A percentile compares a stretch with the other conserved stretches of the same genome.
These are phyloP conservation scores for Rhizopogon roseolus DNA, from an alignment of 768 basidiomycete species.

Conservation along the genomic window DNA sequence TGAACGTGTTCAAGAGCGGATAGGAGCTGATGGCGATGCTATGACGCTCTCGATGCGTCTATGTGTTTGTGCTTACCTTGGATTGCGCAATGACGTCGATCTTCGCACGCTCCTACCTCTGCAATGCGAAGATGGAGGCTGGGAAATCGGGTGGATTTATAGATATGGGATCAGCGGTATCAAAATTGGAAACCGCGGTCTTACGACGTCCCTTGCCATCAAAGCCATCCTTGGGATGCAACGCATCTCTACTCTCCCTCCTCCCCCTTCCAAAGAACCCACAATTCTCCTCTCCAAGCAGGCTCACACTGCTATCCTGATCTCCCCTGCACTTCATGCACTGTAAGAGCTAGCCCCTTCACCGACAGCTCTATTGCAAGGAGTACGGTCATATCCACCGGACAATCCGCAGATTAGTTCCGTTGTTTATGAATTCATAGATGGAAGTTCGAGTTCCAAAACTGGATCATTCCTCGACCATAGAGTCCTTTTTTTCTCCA, in stretches of 20 bases:
- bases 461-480: no score
- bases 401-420: background rate
- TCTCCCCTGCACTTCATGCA: background rate
- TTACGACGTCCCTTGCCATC: constrained; percentile 50
- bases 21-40: constrained; percentile 45
- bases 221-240: constrained; percentile 36
- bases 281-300: background rate
- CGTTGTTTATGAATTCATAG: background rate
- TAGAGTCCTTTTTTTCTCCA: background rate
- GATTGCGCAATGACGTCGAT: constrained; percentile 39
- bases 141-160: constrained; percentile 53
- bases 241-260: background rate
- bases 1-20: constrained; percentile 44
- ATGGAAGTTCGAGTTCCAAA: background rate
- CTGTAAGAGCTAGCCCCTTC: background rate
- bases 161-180: constrained; percentile 45
- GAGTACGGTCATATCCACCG: background rate
- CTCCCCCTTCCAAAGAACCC: background rate
- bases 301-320: background rate
- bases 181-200: constrained; percentile 49
- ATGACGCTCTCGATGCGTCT: constrained; percentile 57
- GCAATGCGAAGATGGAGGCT: constrained; percentile 53
- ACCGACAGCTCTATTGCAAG: background rate
- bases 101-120: constrained; percentile 37
- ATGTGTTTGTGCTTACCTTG: constrained; percentile 37